These are phyloP conservation scores for Lepidium didymum DNA, from an alignment of 345 rosid species.

Conservation along the genomic window DNA sequence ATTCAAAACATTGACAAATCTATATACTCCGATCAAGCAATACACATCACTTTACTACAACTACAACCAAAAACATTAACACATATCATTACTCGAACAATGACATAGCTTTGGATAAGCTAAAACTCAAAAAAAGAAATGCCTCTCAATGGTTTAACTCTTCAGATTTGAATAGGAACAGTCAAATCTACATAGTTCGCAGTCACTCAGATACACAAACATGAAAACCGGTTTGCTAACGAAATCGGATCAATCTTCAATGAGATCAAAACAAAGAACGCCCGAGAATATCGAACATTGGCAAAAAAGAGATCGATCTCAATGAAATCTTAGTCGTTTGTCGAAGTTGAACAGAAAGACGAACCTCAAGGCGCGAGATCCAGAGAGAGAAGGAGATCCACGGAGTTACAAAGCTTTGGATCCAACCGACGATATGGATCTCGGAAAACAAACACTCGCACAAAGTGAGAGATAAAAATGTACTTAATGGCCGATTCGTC, in stretches of 20 bases:
- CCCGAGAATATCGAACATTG: slow-evolving; percentile 1
- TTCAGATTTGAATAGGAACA: neutral
- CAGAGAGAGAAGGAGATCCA: slow-evolving; percentile 20
- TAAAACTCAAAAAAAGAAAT: neutral
- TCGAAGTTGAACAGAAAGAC: slow-evolving; percentile 3
- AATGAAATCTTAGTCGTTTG: neutral
- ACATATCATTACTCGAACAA: neutral
- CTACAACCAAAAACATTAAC: neutral
- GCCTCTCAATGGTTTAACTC: neutral
- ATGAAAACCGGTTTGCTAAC: neutral
- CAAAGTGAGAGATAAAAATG: neutral
- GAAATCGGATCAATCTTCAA: neutral
- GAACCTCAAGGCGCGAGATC: slow-evolving; percentile 30
- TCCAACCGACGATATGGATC: slow-evolving; percentile 22
- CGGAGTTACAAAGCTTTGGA: neutral
- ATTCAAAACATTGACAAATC: neutral
- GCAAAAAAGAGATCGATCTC: slow-evolving; percentile 11
- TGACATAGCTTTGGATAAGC: neutral
- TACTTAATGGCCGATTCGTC: slow-evolving; percentile 12
- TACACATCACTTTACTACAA: neutral
- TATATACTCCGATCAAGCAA: slow-evolving; percentile 13
- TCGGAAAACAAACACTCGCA: slow-evolving; percentile 6
- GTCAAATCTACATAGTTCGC: neutral
- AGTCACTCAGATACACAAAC: slow-evolving; percentile 5
- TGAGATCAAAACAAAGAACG: neutral